These are phyloP conservation scores for Globisporangium radiosum DNA, from an alignment of 352 stramenopile genomes.

Conservation along the genomic window DNA sequence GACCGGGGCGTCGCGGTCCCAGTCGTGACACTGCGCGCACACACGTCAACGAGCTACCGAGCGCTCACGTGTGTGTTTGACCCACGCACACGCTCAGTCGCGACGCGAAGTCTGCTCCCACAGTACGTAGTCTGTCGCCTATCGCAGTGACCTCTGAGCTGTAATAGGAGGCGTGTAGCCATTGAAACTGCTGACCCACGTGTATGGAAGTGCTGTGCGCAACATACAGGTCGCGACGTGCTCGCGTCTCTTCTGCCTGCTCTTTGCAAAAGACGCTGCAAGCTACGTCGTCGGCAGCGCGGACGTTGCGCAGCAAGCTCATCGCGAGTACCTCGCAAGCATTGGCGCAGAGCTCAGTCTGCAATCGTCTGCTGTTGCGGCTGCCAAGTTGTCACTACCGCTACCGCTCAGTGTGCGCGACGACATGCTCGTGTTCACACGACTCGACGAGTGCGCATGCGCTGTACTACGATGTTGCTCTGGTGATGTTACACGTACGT, in stretches of 20 bases:
- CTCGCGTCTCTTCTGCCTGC: slow-evolving; percentile 39
- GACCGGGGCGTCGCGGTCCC: slow-evolving; percentile 1
- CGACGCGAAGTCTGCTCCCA: slow-evolving; percentile 9
- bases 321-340: slow-evolving; percentile 12
- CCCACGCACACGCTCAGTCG: slow-evolving; percentile 14
- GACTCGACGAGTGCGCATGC: slow-evolving; percentile 27
- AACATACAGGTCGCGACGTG: slow-evolving; percentile 18
- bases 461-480: too few species aligned
- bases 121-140: slow-evolving; percentile 7
- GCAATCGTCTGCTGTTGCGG: too few species aligned
- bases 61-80: slow-evolving; percentile 37
- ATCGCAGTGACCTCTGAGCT: background rate
- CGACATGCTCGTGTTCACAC: slow-evolving; percentile 12
- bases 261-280: slow-evolving; percentile 30
- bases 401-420: background rate
- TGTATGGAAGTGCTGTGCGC: background rate
- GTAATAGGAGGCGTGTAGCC: too few species aligned
- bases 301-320: slow-evolving; percentile 25
- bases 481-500: too few species aligned
- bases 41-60: slow-evolving; percentile 10
- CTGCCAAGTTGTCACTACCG: slow-evolving; percentile 1
- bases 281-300: slow-evolving; percentile 27
- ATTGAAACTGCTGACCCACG: too few species aligned
- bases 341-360: too few species aligned
- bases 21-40: slow-evolving; percentile 15